Conservation (phyloP, 2,329 filamentous ascomycete species). For the Ascosphaera aggregata region DNA sequence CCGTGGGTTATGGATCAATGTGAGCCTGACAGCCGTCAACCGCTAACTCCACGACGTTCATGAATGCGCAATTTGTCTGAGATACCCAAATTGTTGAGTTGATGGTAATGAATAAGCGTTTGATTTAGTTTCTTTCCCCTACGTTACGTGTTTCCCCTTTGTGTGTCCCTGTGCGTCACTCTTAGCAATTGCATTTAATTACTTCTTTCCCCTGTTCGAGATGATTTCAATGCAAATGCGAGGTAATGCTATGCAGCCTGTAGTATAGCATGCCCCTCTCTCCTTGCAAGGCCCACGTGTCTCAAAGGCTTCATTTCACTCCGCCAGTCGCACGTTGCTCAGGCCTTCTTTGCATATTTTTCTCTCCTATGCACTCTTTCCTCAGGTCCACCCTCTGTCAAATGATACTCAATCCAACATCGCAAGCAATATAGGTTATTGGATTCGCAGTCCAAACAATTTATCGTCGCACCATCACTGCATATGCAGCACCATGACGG, state of each 20-base stretch:
- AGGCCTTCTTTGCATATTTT: slow-evolving; percentile 28
- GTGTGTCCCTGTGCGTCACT: not conserved
- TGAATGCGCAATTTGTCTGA: not conserved
- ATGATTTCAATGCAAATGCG: too few relatives aligned
- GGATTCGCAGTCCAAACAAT: slow-evolving; percentile 46
- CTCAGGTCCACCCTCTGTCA: slow-evolving; percentile 44
- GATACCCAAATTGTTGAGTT: not conserved
- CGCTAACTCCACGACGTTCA: not conserved
- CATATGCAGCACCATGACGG: slow-evolving; percentile 63
- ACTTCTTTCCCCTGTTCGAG: too few relatives aligned
- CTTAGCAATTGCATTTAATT: too few relatives aligned
- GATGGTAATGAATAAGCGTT: not conserved
- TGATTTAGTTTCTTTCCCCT: not conserved
- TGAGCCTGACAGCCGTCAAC: not conserved
- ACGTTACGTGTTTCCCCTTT: not conserved
- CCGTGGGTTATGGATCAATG: slow-evolving; percentile 2
- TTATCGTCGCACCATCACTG: slow-evolving; percentile 49
- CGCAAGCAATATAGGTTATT: slow-evolving; percentile 46
- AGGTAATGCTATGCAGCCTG: too few relatives aligned
- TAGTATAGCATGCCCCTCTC: too few relatives aligned
- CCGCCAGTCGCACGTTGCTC: too few relatives aligned
- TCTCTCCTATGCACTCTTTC: slow-evolving; percentile 46
- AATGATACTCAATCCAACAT: slow-evolving; percentile 70
- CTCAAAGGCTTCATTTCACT: not conserved
- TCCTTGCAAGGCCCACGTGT: too few relatives aligned